A percentile compares a stretch with the other conserved stretches of the same genome.
phyloP scores from a whole-genome alignment of 2,329 filamentous ascomycete species.

The Aspergillus arachidicola region DNA sequence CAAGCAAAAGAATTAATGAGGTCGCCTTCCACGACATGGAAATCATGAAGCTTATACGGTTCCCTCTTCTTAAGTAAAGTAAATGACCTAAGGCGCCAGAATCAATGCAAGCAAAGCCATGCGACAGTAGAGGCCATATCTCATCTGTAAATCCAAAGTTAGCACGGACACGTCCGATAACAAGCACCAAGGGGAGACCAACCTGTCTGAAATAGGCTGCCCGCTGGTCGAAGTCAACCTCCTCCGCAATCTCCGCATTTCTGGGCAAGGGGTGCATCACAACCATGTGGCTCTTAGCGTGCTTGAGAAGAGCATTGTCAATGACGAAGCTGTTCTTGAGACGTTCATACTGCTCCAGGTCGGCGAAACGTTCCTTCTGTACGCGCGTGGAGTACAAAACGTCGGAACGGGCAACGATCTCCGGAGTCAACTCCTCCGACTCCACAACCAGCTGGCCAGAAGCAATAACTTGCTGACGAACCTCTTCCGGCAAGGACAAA shows the following conservation, averaged over 20 bases:
- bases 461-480: constrained; percentile 70
- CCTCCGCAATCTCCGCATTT: constrained; percentile 89
- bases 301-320: constrained; percentile 84
- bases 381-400: constrained; percentile 97
- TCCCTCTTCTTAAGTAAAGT: constrained; percentile 21
- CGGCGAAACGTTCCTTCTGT: constrained; percentile 94
- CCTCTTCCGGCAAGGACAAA: constrained; percentile 73
- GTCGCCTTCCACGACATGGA: constrained; percentile 22
- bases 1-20: constrained; percentile 23
- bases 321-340: constrained; percentile 89
- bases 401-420: constrained; percentile 83
- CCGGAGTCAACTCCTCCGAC: constrained; percentile 76
- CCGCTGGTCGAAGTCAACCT: constrained; percentile 95
- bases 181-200: constrained; percentile 46
- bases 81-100: constrained; percentile 60
- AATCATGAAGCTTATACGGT: constrained; percentile 10
- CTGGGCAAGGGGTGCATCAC: constrained; percentile 94
- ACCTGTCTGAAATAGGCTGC: constrained; percentile 99
- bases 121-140: constrained; percentile 94
- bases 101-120: constrained; percentile 97
- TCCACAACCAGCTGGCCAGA: constrained; percentile 79
- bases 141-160: constrained; percentile 69
- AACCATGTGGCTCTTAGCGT: constrained; percentile 90
- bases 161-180: constrained; percentile 34
- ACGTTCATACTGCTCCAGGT: constrained; percentile 75